Percentiles rank a stretch among this genome's conserved stretches.
phyloP scores from a whole-genome alignment of 371 early-diverging fungal species.

The Dinochytrium kinnereticum region DNA sequence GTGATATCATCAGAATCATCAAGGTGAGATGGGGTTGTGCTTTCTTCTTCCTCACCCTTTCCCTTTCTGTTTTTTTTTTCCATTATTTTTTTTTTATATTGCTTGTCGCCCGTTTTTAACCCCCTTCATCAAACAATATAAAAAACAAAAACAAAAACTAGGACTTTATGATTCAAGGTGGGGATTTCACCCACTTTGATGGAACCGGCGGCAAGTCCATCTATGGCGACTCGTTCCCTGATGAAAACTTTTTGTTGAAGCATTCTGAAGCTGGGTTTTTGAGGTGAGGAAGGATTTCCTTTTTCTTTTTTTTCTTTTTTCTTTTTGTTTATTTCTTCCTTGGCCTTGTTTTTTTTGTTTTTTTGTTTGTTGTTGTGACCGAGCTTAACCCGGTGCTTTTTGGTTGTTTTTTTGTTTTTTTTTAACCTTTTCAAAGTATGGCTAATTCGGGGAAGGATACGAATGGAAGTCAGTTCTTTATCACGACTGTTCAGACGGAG shows the following conservation, averaged over 20 bases:
- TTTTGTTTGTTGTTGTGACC: too few relatives aligned
- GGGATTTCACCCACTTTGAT: slow-evolving; percentile 49
- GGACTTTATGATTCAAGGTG: slow-evolving; percentile 73
- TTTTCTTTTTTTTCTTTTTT: not conserved
- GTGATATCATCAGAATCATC: slow-evolving; percentile 22
- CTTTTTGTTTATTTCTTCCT: not conserved
- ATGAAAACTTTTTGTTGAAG: slow-evolving; percentile 68
- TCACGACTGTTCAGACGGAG: slow-evolving; percentile 42
- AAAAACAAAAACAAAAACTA: slow-evolving; percentile 68
- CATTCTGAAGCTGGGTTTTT: slow-evolving; percentile 65
- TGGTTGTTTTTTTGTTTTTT: too few relatives aligned
- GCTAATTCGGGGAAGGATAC: slow-evolving; percentile 64
- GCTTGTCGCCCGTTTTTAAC: slow-evolving; percentile 27
- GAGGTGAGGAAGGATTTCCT: slow-evolving; percentile 6
- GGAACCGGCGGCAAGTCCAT: slow-evolving; percentile 59
- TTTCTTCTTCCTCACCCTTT: too few relatives aligned
- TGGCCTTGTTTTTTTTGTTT: too few relatives aligned
- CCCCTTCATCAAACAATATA: not conserved
- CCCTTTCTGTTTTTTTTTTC: too few relatives aligned
- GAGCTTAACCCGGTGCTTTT: too few relatives aligned
- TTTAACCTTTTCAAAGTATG: too few relatives aligned
- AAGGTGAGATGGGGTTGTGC: too few relatives aligned
- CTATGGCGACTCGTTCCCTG: slow-evolving; percentile 64
- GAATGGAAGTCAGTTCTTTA: slow-evolving; percentile 99
- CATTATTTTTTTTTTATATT: too few relatives aligned